A percentile compares a stretch with the other conserved stretches of the same genome.
phyloP scores from a whole-genome alignment of 2,329 filamentous ascomycete species.

The Zymoseptoria crescenta region DNA sequence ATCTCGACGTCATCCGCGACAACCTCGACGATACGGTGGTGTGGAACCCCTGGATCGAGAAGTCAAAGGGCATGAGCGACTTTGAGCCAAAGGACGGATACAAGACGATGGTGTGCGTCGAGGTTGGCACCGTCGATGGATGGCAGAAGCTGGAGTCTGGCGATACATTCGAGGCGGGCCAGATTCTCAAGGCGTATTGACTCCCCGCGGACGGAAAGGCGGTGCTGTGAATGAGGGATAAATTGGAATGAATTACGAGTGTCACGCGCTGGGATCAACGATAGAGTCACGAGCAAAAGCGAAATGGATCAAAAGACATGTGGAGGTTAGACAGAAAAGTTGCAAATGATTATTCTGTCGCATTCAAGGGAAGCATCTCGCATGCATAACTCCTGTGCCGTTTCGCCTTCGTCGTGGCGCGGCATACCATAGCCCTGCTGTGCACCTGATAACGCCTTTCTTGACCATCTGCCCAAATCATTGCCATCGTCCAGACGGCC shows the following conservation, averaged over 20 bases:
- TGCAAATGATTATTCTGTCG: not conserved
- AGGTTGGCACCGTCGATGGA: constrained; percentile 73
- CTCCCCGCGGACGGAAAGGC: not conserved
- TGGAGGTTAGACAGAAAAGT: not conserved
- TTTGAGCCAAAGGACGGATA: constrained; percentile 85
- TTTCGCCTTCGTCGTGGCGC: not conserved
- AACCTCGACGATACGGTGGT: constrained; percentile 83
- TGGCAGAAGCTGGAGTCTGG: constrained; percentile 74
- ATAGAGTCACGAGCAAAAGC: not conserved
- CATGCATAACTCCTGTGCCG: not conserved
- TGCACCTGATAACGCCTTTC: constrained; percentile 2
- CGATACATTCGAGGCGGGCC: constrained; percentile 58
- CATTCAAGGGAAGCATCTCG: not conserved
- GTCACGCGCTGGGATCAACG: not conserved
- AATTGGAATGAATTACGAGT: not conserved
- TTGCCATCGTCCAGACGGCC: not conserved
- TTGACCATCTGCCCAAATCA: not conserved
- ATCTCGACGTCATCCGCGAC: constrained; percentile 71
- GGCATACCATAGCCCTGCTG: not conserved
- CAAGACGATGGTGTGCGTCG: constrained; percentile 89
- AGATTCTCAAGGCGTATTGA: constrained; percentile 40
- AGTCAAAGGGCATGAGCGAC: constrained; percentile 72
- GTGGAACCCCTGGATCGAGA: constrained; percentile 94
- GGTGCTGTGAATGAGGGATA: not conserved
- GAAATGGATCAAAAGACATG: not conserved